A percentile compares a stretch with the other conserved stretches of the same genome.
phyloP scores from a whole-genome alignment of 805 yeast species.

The Starmerella powellii region DNA sequence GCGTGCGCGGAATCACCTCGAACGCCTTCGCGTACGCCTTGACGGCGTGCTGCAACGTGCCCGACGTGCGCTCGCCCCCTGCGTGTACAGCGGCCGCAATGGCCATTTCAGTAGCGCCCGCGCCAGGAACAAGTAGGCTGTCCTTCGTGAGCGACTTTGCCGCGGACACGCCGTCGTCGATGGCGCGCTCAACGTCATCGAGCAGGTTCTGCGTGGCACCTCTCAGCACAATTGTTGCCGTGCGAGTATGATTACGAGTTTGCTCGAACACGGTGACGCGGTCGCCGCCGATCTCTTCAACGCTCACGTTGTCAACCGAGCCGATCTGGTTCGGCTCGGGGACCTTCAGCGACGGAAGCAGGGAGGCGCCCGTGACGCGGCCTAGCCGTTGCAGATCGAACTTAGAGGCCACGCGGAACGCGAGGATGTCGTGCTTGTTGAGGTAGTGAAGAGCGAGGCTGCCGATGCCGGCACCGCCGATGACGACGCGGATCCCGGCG shows the following conservation, averaged over 20 bases:
- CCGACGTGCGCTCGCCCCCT: constrained; percentile 90
- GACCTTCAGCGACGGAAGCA: constrained; percentile 90
- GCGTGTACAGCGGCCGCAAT: constrained; percentile 65
- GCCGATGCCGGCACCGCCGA: constrained; percentile 92
- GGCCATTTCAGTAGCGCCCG: constrained; percentile 90
- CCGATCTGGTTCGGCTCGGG: constrained; percentile 76
- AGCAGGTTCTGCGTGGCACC: constrained; percentile 92
- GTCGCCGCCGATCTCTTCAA: constrained; percentile 94
- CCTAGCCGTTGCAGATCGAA: constrained; percentile 88
- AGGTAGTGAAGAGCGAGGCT: constrained; percentile 87
- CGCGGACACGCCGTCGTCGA: constrained; percentile 91
- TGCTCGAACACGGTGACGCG: constrained; percentile 91
- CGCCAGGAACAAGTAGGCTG: constrained; percentile 76
- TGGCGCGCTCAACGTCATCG: constrained; percentile 93
- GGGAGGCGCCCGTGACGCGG: constrained; percentile 95
- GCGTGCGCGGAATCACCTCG: constrained; percentile 82
- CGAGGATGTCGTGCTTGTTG: constrained; percentile 73
- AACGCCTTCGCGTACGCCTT: constrained; percentile 89
- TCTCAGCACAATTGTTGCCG: constrained; percentile 85
- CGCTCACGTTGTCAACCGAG: constrained; percentile 70
- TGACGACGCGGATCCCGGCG: constrained; percentile 72
- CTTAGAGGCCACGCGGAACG: constrained; percentile 81
- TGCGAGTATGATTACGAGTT: constrained; percentile 49
- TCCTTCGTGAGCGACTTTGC: constrained; percentile 83
- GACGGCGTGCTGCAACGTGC: constrained; percentile 82